These are phyloP conservation scores for Cordyceps cateniannulata DNA, from an alignment of 2,329 filamentous ascomycete genomes.

Conservation along the genomic window DNA sequence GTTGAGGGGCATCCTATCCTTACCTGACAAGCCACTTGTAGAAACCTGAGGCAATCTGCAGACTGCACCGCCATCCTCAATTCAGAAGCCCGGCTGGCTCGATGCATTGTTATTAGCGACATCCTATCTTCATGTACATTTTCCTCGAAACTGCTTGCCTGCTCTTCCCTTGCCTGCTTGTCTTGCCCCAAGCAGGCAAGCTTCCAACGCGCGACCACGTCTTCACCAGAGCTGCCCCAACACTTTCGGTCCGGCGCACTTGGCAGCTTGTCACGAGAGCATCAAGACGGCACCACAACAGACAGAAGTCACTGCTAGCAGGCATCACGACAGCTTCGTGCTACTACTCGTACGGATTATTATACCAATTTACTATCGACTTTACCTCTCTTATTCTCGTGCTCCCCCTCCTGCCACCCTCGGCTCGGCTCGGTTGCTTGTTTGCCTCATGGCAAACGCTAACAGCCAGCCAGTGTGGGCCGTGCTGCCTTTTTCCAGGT, in stretches of 20 bases:
- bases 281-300: neutral
- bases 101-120: neutral
- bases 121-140: too few species aligned
- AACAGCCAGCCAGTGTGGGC: neutral
- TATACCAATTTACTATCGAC: neutral
- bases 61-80: neutral
- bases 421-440: conserved; percentile 1
- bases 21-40: neutral
- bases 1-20: neutral
- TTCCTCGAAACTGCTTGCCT: too few species aligned
- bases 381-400: neutral
- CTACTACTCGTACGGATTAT: neutral
- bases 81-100: neutral
- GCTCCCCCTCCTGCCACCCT: neutral
- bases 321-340: neutral
- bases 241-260: neutral
- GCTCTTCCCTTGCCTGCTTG: neutral
- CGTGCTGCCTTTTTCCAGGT: neutral
- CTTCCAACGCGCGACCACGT: neutral
- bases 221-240: neutral
- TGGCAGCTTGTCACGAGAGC: neutral
- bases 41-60: neutral
- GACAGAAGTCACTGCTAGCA: neutral
- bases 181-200: neutral
- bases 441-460: neutral